Percentiles rank a stretch among this genome's conserved stretches.
These are phyloP conservation scores for Bertia moriformis DNA, from an alignment of 2,329 filamentous ascomycete species.

Conservation along the genomic window DNA sequence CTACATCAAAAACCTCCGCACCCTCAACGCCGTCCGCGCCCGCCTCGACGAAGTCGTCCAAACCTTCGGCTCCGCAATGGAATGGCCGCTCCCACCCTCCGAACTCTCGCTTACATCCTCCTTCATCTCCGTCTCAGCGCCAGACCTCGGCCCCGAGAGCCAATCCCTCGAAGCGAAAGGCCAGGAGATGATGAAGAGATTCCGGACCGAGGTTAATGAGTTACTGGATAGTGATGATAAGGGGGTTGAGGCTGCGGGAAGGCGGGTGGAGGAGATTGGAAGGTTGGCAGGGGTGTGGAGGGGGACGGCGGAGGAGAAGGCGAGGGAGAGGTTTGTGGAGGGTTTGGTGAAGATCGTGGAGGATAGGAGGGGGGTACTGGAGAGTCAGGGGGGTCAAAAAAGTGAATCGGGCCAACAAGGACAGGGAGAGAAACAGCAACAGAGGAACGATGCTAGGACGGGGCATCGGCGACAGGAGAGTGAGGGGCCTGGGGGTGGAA, in stretches of 20 bases:
- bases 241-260: conserved; percentile 29
- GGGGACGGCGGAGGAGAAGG: conserved; percentile 49
- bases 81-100: conserved; percentile 45
- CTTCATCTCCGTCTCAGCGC: conserved; percentile 46
- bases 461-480: neutral
- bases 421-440: too few species aligned
- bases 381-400: conserved; percentile 4
- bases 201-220: conserved; percentile 35
- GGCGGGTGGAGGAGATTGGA: conserved; percentile 34
- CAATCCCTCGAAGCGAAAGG: conserved; percentile 42
- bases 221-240: conserved; percentile 31
- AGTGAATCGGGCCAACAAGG: neutral
- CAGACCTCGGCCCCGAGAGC: conserved; percentile 31
- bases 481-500: neutral
- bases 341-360: conserved; percentile 38
- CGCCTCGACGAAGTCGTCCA: conserved; percentile 49
- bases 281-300: conserved; percentile 42
- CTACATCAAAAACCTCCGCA: conserved; percentile 32
- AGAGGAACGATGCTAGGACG: too few species aligned
- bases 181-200: conserved; percentile 33
- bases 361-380: conserved; percentile 14
- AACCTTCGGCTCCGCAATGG: conserved; percentile 52
- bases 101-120: conserved; percentile 40
- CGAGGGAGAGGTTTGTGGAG: conserved; percentile 39
- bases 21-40: conserved; percentile 42